Evolutionary conservation across 495 filamentous ascomycete species (phyloP).

Genomic region (Cudoniella acicularis): DNA sequence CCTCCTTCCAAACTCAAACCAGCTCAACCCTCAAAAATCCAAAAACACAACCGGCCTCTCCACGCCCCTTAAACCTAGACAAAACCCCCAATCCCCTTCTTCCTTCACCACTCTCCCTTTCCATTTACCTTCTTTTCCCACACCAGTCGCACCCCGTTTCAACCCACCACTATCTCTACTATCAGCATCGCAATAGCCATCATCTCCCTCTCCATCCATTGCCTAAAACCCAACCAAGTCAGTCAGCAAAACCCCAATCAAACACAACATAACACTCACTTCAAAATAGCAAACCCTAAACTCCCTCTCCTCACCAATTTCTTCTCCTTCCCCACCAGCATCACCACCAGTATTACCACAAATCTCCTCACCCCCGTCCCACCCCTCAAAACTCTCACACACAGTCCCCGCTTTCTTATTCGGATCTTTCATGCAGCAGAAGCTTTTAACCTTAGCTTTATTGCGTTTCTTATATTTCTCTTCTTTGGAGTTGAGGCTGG

Average conservation of each 20-base stretch:
- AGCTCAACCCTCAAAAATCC: background rate
- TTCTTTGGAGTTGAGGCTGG: too few species aligned
- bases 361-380: background rate
- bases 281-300: background rate
- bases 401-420: background rate
- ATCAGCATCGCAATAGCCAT: background rate
- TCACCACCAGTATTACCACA: background rate
- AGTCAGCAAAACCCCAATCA: background rate
- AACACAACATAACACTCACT: background rate
- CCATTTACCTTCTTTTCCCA: too few species aligned
- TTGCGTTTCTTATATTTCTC: too few species aligned
- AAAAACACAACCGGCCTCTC: background rate
- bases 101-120: too few species aligned
- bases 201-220: background rate
- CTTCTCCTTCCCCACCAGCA: too few species aligned
- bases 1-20: background rate
- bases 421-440: background rate
- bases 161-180: too few species aligned
- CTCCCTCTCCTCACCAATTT: background rate
- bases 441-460: background rate
- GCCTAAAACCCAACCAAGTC: too few species aligned
- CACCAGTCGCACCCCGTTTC: too few species aligned
- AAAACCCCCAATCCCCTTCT: background rate
- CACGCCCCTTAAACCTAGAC: background rate
- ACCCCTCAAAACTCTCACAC: background rate